Evolutionary conservation across 768 basidiomycete species (phyloP).

Genomic region (Boletus rufocinnamomeus): DNA sequence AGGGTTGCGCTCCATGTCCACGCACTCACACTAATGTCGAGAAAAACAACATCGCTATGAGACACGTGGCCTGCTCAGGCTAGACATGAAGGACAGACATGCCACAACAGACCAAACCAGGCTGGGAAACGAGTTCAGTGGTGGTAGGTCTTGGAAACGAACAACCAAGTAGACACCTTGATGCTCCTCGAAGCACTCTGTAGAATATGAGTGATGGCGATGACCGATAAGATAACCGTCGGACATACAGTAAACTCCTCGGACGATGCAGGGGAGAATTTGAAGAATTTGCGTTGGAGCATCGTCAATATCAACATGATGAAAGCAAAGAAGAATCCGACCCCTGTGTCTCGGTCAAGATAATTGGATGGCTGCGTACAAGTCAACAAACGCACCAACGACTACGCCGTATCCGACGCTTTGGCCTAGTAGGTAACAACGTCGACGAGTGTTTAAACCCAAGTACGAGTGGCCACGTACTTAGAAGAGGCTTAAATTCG

Average conservation of each 20-base stretch:
- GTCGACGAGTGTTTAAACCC: background rate
- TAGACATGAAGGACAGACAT: constrained; percentile 35
- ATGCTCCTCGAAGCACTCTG: constrained; percentile 49
- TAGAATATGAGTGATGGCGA: background rate
- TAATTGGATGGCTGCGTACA: background rate
- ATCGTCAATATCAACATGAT: constrained; percentile 48
- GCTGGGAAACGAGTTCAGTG: constrained; percentile 28
- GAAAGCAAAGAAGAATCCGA: constrained; percentile 52
- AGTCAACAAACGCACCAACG: constrained; percentile 36
- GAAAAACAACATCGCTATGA: background rate
- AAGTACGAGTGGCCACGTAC: constrained; percentile 25
- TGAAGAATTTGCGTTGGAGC: constrained; percentile 48
- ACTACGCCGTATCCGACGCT: constrained; percentile 54
- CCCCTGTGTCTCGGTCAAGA: constrained; percentile 33
- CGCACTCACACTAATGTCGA: constrained; percentile 43
- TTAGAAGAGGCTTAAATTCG: constrained; percentile 43
- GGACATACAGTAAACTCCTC: constrained; percentile 48
- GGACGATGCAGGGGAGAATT: constrained; percentile 46
- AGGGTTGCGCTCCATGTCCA: constrained; percentile 62
- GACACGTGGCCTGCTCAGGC: background rate
- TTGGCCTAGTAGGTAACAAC: constrained; percentile 36
- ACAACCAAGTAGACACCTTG: constrained; percentile 33
- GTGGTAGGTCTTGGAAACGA: background rate
- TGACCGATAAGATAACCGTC: background rate
- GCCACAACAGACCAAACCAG: constrained; percentile 51